phyloP scores from a whole-genome alignment of 768 basidiomycete genomes.

The Trametes cingulata region DNA sequence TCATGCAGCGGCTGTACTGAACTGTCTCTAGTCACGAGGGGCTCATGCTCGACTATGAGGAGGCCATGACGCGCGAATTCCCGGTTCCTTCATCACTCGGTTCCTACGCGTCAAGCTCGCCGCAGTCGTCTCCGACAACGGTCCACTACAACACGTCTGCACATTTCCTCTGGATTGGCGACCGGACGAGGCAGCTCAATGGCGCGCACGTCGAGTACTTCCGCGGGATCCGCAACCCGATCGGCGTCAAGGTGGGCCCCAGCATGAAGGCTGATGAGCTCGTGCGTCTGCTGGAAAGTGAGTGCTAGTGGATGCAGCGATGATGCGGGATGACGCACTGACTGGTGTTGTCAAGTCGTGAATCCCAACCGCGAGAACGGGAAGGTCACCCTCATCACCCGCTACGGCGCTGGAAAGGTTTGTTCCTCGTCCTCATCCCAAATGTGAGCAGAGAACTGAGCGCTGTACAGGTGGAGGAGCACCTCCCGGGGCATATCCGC shows the following conservation, averaged over 20 bases:
- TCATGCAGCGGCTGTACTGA: not conserved
- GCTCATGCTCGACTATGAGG: conserved; percentile 88
- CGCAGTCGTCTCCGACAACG: conserved; percentile 5
- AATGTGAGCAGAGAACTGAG: not conserved
- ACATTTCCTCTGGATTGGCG: conserved; percentile 97
- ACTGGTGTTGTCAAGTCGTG: conserved; percentile 54
- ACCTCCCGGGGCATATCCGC: conserved; percentile 77
- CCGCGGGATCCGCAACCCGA: conserved; percentile 87
- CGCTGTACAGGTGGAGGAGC: conserved; percentile 60
- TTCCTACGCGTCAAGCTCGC: conserved; percentile 18
- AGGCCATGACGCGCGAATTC: conserved; percentile 81
- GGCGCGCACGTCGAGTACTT: conserved; percentile 98
- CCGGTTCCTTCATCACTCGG: conserved; percentile 37
- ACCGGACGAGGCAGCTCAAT: conserved; percentile 87
- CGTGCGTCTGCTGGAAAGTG: conserved; percentile 72
- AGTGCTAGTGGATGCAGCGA: conserved; percentile 27
- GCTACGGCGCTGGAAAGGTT: conserved; percentile 90
- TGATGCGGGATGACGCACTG: not conserved
- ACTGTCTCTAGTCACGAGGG: conserved; percentile 77
- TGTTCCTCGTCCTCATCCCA: not conserved
- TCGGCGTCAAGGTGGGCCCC: conserved; percentile 96
- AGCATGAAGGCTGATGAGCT: conserved; percentile 81
- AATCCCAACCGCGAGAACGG: conserved; percentile 85
- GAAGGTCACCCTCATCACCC: conserved; percentile 85
- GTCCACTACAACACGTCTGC: conserved; percentile 88